Conservation (phyloP, 495 filamentous ascomycete genomes). For the Clavariopsis aquatica region DNA sequence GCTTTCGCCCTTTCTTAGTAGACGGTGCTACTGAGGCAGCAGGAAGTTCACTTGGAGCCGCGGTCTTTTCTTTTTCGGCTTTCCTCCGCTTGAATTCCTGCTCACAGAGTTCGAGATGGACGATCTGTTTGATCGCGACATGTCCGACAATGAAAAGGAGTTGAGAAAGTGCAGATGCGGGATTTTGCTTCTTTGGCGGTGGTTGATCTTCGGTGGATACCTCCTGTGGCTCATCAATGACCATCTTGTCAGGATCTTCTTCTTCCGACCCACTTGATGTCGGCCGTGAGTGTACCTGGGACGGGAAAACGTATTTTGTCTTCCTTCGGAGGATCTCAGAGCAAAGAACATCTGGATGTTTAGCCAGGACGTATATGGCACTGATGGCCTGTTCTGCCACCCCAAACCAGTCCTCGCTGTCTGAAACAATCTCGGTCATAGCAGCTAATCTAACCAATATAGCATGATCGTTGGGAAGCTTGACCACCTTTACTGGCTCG, state of each 20-base stretch:
- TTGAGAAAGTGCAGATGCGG: constrained; percentile 78
- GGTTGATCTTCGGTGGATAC: constrained; percentile 33
- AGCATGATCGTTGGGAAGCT: constrained; percentile 89
- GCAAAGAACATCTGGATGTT: constrained; percentile 91
- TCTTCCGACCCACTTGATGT: constrained; percentile 45
- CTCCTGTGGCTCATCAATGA: neutral
- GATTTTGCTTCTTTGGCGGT: constrained; percentile 28
- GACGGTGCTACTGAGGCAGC: constrained; percentile 39
- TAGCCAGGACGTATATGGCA: constrained; percentile 92
- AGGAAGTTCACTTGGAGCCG: constrained; percentile 33
- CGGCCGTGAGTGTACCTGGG: constrained; percentile 44
- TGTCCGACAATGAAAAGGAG: constrained; percentile 95
- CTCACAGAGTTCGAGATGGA: constrained; percentile 98
- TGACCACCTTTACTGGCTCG: constrained; percentile 63
- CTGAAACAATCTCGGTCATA: constrained; percentile 77
- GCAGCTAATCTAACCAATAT: constrained; percentile 76
- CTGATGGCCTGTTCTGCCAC: constrained; percentile 97
- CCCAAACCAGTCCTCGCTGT: constrained; percentile 93
- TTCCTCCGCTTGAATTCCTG: constrained; percentile 96
- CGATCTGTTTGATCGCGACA: constrained; percentile 97
- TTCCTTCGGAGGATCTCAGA: constrained; percentile 87
- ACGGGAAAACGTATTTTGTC: constrained; percentile 74
- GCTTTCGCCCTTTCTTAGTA: constrained; percentile 53
- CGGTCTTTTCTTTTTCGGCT: constrained; percentile 85
- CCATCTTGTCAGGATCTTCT: constrained; percentile 46